These are phyloP conservation scores for Coriolopsis trogii DNA, from an alignment of 1,284 basidiomycete genomes.

Conservation along the genomic window DNA sequence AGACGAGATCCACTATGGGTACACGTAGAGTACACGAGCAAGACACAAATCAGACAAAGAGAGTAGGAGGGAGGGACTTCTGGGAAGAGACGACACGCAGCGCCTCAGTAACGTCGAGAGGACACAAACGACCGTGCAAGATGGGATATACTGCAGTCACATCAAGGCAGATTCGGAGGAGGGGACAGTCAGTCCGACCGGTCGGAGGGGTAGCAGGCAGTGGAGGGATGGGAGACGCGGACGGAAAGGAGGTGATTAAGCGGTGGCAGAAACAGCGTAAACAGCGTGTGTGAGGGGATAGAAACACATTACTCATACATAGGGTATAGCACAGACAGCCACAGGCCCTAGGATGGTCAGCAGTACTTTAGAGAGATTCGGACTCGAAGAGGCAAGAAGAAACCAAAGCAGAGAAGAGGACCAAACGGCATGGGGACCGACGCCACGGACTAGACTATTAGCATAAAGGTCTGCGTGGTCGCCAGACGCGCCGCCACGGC, in stretches of 20 bases:
- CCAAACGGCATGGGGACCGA: no score
- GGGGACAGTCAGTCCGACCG: no score
- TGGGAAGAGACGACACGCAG: background rate
- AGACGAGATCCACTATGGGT: conserved; percentile 4
- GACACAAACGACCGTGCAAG: background rate
- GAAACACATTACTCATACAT: conserved; percentile 17
- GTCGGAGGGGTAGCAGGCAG: background rate
- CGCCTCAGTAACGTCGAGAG: background rate
- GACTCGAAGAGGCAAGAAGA: background rate
- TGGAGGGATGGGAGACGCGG: background rate
- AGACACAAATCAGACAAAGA: background rate
- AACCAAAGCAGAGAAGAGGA: background rate
- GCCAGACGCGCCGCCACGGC: conserved; percentile 17
- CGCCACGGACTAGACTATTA: background rate
- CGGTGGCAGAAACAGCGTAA: conserved; percentile 9
- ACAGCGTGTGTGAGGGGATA: conserved; percentile 12
- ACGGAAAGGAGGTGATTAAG: background rate
- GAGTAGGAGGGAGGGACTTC: background rate
- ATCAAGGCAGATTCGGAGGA: no score
- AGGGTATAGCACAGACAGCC: conserved; percentile 10
- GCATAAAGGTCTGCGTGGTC: background rate
- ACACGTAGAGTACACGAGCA: conserved; percentile 15
- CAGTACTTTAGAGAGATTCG: no score
- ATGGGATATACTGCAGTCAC: no score
- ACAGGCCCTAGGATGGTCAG: no score